Conservation (phyloP, 179 eudicot species). For the Sideroxylon spinosum region DNA sequence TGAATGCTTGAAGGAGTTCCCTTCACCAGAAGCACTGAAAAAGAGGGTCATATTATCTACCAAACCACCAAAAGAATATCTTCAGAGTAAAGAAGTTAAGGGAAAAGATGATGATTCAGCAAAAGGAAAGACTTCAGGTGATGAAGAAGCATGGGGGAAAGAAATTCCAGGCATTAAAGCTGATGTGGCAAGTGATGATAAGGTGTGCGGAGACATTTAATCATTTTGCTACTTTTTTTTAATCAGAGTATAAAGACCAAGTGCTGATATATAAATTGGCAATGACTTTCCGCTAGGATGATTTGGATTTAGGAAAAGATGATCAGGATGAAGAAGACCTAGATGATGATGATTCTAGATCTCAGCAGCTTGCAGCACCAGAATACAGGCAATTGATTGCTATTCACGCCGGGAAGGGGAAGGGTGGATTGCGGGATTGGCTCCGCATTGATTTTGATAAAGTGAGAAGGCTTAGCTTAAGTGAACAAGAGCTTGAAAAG, state of each 20-base stretch:
- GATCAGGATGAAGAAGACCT: slow-evolving; percentile 45
- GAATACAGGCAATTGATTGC: slow-evolving; percentile 78
- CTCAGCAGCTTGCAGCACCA: slow-evolving; percentile 46
- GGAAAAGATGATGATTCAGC: slow-evolving; percentile 34
- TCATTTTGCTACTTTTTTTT: not conserved
- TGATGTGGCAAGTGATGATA: slow-evolving; percentile 25
- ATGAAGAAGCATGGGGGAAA: slow-evolving; percentile 71
- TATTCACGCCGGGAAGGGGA: slow-evolving; percentile 94
- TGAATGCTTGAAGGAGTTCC: slow-evolving; percentile 64
- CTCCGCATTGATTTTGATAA: slow-evolving; percentile 62
- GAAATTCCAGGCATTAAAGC: slow-evolving; percentile 42
- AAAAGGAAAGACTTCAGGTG: slow-evolving; percentile 34
- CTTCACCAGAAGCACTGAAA: slow-evolving; percentile 71
- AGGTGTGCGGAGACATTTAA: slow-evolving; percentile 32
- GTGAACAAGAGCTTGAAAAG: slow-evolving; percentile 82
- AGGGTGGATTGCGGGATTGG: slow-evolving; percentile 77
- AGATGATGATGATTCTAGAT: slow-evolving; percentile 36
- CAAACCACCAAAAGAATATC: slow-evolving; percentile 80
- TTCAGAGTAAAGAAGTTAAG: slow-evolving; percentile 46
- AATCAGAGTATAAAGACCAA: not conserved
- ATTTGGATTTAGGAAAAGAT: slow-evolving; percentile 40
- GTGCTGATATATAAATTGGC: not conserved
- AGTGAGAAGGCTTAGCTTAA: slow-evolving; percentile 96
- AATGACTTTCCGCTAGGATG: slow-evolving; percentile 31
- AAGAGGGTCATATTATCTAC: slow-evolving; percentile 70